phyloP scores from a whole-genome alignment of 371 early-diverging fungal genomes.

The Choanephora cucurbitarum region DNA sequence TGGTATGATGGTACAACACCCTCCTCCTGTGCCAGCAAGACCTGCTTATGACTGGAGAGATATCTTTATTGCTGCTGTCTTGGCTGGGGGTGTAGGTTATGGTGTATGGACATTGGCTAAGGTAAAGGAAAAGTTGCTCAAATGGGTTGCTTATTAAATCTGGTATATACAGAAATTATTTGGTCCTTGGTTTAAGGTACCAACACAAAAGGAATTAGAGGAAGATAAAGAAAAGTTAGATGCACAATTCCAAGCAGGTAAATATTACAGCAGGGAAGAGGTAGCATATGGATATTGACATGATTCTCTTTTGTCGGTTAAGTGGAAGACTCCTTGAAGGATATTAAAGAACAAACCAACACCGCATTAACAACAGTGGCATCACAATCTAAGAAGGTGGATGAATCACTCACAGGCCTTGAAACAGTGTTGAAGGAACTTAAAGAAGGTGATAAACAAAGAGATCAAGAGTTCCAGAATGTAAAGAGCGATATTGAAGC shows the following conservation, averaged over 20 bases:
- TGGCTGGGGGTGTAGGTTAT: conserved; percentile 87
- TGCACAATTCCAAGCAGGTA: conserved; percentile 67
- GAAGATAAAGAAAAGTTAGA: conserved; percentile 75
- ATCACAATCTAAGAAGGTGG: conserved; percentile 73
- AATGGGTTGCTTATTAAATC: not conserved
- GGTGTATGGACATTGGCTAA: conserved; percentile 79
- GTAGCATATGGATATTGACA: too few relatives aligned
- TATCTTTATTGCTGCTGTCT: conserved; percentile 85
- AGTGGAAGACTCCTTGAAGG: conserved; percentile 57
- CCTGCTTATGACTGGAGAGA: conserved; percentile 90
- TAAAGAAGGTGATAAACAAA: conserved; percentile 68
- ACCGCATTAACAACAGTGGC: conserved; percentile 74
- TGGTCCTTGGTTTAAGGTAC: conserved; percentile 69
- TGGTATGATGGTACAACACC: conserved; percentile 35
- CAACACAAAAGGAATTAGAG: conserved; percentile 66
- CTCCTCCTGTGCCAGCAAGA: conserved; percentile 71
- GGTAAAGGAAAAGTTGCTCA: conserved; percentile 41
- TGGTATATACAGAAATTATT: conserved; percentile 57
- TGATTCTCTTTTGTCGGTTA: not conserved
- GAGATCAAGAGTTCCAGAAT: conserved; percentile 70
- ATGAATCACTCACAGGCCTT: conserved; percentile 69
- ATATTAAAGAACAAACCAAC: conserved; percentile 65
- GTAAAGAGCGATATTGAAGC: conserved; percentile 79
- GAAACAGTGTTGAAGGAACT: conserved; percentile 68
- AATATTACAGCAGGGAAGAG: too few relatives aligned